A percentile compares a stretch with the other conserved stretches of the same genome.
Evolutionary conservation across 805 yeast species (phyloP).

Genomic region (Limtongia smithiae): DNA sequence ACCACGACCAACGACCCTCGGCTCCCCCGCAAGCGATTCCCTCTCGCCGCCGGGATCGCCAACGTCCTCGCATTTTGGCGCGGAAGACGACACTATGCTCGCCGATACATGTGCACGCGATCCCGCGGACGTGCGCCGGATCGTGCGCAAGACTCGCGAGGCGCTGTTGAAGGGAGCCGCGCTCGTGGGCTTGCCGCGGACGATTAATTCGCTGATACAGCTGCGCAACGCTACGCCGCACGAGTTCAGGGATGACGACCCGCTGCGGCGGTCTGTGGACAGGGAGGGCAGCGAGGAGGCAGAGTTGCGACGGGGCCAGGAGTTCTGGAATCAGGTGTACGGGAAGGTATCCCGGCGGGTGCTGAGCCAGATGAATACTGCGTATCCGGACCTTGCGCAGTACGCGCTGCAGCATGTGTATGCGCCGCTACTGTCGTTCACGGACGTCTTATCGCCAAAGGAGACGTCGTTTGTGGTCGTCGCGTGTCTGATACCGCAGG

Average conservation of each 20-base stretch:
- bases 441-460: slow-evolving; percentile 55
- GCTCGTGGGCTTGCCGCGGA: slow-evolving; percentile 76
- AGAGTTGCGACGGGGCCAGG: slow-evolving; percentile 47
- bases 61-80: slow-evolving; percentile 8
- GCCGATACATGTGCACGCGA: slow-evolving; percentile 12
- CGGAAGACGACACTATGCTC: slow-evolving; percentile 19
- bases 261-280: slow-evolving; percentile 17
- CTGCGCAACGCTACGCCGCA: slow-evolving; percentile 64
- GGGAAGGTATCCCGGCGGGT: slow-evolving; percentile 71
- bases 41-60: background rate
- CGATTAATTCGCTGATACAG: slow-evolving; percentile 71
- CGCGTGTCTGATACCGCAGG: slow-evolving; percentile 82
- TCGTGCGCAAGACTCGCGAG: slow-evolving; percentile 64
- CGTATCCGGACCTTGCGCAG: slow-evolving; percentile 84
- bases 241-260: slow-evolving; percentile 39
- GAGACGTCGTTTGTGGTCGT: slow-evolving; percentile 78
- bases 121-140: slow-evolving; percentile 30
- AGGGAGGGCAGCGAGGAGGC: slow-evolving; percentile 32
- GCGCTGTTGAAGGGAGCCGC: slow-evolving; percentile 76
- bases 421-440: slow-evolving; percentile 69
- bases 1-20: background rate
- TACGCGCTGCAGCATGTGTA: slow-evolving; percentile 71
- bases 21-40: background rate
- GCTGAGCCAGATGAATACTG: slow-evolving; percentile 58
- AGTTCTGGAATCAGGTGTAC: slow-evolving; percentile 72